Evolutionary conservation across 345 rosid species (phyloP), one percentile per base, ranked within the genome.

Genomic region (Combretum micranthum): DNA sequence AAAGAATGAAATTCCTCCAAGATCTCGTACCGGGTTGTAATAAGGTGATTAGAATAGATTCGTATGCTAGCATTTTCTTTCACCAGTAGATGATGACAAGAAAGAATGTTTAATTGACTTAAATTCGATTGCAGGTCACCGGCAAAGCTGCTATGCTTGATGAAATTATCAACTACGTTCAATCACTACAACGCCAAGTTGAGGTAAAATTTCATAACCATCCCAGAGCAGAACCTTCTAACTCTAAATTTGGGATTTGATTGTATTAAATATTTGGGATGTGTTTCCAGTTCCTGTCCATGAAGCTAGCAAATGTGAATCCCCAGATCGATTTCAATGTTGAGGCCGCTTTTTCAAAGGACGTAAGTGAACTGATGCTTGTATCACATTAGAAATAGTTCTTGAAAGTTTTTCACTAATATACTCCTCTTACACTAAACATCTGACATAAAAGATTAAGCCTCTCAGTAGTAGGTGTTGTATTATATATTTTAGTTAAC

Each of bases 141-240:
- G 80, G 96, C 47, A 88, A 88, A 66, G 96, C 96, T 1, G 83
- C 81, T 39, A 88, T 88, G 96, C 90, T 88, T 53, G 96, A 88
- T 73, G 96, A 88, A 37, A 88, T 88, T 46, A 88, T 88, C 18
- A 88, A 85, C 64, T 88, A 88, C 53, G 96, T 88, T 23, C 96
- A 88, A 81, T 88, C 96, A 39, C 68, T 88, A 64, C 96, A 88
- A 72, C 75, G 88, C 23, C 96, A 88, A 73, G 93, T 88, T 7
- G 96, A 88, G 93, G 96, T 88, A 81, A 66, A 54, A 66, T 37
- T 21, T n/a, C 50, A 47, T n/a, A 9, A 49, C 52, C 52, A 21
- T 10, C 52, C 52, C 17, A 49, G 20, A n/a, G 19, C 17, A n/a
- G 52, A n/a, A n/a, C 52, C 13, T 49, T 15, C 13, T 49, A 12